phyloP scores from a whole-genome alignment of 805 yeast species.

The Barnettozyma salicaria region DNA sequence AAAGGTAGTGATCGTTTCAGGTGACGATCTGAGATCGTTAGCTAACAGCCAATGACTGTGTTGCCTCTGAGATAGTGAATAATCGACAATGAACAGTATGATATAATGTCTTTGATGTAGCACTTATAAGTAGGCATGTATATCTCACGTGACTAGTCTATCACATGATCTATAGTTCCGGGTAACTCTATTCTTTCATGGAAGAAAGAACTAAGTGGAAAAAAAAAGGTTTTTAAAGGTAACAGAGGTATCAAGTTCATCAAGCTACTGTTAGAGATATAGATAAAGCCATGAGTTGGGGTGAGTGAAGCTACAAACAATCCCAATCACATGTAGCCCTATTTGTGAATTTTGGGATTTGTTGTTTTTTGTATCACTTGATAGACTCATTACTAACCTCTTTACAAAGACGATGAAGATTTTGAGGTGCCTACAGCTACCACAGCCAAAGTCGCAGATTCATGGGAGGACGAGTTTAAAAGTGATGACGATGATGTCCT shows the following conservation, averaged over 20 bases:
- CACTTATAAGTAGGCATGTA: too few species aligned
- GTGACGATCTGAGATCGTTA: constrained; percentile 23
- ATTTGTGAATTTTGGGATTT: neutral
- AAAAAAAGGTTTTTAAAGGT: too few species aligned
- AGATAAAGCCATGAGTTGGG: constrained; percentile 12
- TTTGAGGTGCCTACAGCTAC: constrained; percentile 59
- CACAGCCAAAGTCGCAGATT: constrained; percentile 49
- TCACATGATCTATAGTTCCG: too few species aligned
- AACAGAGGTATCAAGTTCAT: too few species aligned
- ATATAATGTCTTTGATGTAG: too few species aligned
- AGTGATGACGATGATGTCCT: constrained; percentile 71
- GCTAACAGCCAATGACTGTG: constrained; percentile 9
- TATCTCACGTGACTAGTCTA: too few species aligned
- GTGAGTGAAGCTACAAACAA: too few species aligned
- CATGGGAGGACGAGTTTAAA: constrained; percentile 75
- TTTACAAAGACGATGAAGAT: constrained; percentile 74
- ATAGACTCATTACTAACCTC: neutral
- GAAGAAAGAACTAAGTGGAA: neutral
- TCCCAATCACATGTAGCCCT: too few species aligned
- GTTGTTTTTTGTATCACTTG: neutral
- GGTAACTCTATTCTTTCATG: too few species aligned
- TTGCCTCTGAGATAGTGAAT: too few species aligned
- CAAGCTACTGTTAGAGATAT: too few species aligned
- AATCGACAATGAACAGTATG: too few species aligned
- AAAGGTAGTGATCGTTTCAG: constrained; percentile 28